Evolutionary conservation across 1,139 yeast genomes (phyloP), one percentile per base, ranked within the genome.

Genomic region (Cylindricascospora bacillispora): DNA sequence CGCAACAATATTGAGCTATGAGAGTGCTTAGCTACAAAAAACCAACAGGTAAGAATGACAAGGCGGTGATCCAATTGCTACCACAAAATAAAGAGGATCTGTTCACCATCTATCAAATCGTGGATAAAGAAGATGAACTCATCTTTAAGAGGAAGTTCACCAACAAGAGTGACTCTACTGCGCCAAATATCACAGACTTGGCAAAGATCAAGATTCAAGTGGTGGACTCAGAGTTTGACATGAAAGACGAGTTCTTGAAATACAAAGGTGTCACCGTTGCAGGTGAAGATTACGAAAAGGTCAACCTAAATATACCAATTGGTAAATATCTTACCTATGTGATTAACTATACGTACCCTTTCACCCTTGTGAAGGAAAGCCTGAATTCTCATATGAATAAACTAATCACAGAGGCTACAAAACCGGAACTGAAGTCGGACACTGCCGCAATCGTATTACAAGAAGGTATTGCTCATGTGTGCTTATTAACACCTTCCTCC

Each of bases 11-110:
- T n/a, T n/a, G n/a, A n/a, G n/a, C n/a, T n/a, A n/a, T n/a, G n/a
- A n/a, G n/a, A n/a, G n/a, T n/a, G n/a, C n/a, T n/a, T n/a, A n/a
- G n/a, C n/a, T n/a, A n/a, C n/a, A n/a, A n/a, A n/a, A n/a, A n/a
- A n/a, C n/a, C n/a, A n/a, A n/a, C n/a, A n/a, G 16, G 18, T 10
- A 32, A 28, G 18, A 27, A 31, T n/a, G 35, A 38, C 11, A 41
- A 37, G 3, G 43, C 40, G 4, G 35, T 36, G 7, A 25, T 81
- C 12, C 65, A 76, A 1, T 56, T 85, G 14, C 60, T 71, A 3
- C 86, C 94, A 0, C 82, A 83, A 45, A 95, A 86, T 45, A 71
- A 80, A 19, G 95, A 86, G 45, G 97, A 86, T 52, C 63, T 86
- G 40, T 86, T 95, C 89, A 76, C 80, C 29, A 52, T 82, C 10